Base-by-base conservation (phyloP, 306 rosid genomes). In the Rosa chinensis region DNA sequence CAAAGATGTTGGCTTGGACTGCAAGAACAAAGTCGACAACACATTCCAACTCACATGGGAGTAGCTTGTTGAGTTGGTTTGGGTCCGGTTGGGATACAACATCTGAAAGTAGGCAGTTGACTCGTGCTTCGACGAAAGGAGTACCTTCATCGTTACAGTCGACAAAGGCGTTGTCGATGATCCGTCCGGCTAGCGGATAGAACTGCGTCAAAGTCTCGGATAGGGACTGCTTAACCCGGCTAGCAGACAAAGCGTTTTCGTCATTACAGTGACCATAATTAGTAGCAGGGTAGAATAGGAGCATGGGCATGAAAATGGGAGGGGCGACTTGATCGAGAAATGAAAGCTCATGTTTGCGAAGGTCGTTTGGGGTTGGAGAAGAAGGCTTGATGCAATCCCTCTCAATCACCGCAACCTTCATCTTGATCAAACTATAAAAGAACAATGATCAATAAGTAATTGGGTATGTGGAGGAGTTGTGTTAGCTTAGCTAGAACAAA, bases 291-390 rank as follows among this genome's bases (percentile, higher is more conserved):
- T 70, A 81, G 67, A 81, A 81, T 35, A 81, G 73, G 45, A 81
- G 48, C 73, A 76, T 21, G 13, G 84, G 81, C 77, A 76, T 69
- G 71, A 75, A 81, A 37, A 69, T 37, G 2, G 67, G 77, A 42
- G 81, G n/a, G 1, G 84, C 20, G 10, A 76, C 70, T 70, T 76
- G 84, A 43, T 81, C 84, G 11, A 81, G 71, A 40, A 81, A 76
- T 6, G 84, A 81, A 73, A 81, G 80, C 67, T 76, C 42, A 3
- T 44, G 70, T 14, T 81, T 52, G 47, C 84, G 75, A 37, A 81
- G 84, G 45, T 81, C 73, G 73, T 35, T 55, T 45, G 81, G 84
- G 53, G 84, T 76, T 49, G 84, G 68, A 13, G 73, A 56, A 37
- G 56, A 76, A 8, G 84, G 84, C 40, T 70, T 81, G 28, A 81